These are phyloP conservation scores for Colletotrichum kahawae DNA, from an alignment of 2,329 filamentous ascomycete species.

Conservation along the genomic window DNA sequence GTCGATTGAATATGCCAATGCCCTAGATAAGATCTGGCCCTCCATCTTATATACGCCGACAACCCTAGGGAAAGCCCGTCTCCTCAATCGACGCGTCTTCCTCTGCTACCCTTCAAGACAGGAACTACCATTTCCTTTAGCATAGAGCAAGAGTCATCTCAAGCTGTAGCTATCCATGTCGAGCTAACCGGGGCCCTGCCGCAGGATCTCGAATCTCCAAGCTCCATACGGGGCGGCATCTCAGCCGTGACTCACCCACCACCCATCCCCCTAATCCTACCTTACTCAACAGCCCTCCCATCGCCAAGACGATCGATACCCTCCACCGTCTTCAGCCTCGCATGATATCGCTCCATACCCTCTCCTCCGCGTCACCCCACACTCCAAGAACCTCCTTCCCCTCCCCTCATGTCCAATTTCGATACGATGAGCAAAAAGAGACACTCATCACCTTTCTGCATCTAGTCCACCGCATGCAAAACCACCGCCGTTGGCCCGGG, in stretches of 20 bases:
- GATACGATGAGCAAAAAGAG: not conserved
- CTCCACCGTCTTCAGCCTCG: not conserved
- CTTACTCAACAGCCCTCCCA: too few relatives aligned
- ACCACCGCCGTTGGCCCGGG: not conserved
- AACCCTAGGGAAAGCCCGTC: not conserved
- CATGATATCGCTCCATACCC: not conserved
- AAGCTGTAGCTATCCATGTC: not conserved
- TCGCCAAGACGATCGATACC: too few relatives aligned
- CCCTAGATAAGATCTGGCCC: not conserved
- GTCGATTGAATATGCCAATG: not conserved
- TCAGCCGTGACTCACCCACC: not conserved
- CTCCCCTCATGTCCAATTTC: too few relatives aligned
- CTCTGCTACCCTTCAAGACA: not conserved
- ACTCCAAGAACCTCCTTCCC: not conserved
- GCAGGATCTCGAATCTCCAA: not conserved
- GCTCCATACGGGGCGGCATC: not conserved
- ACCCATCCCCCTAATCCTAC: too few relatives aligned
- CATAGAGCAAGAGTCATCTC: not conserved
- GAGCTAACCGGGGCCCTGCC: not conserved
- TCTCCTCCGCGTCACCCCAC: not conserved
- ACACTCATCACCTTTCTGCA: not conserved
- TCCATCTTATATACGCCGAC: not conserved
- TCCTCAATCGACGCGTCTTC: not conserved
- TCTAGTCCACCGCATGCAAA: not conserved
- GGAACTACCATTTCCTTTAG: not conserved